These are phyloP conservation scores for Eucalyptus tenuipes DNA, from an alignment of 345 rosid species.

Conservation along the genomic window DNA sequence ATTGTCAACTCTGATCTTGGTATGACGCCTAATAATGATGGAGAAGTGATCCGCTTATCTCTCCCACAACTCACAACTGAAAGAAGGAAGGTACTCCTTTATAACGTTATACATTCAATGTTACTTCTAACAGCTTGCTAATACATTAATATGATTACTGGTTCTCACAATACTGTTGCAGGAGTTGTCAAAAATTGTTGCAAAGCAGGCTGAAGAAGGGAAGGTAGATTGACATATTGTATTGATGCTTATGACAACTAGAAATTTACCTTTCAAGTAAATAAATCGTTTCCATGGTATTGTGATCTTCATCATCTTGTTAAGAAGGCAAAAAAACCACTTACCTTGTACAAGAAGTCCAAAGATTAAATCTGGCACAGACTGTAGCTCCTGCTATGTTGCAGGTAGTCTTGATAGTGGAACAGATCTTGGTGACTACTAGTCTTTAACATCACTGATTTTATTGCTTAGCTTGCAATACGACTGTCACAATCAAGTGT, in stretches of 20 bases:
- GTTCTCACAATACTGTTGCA: slow-evolving; percentile 10
- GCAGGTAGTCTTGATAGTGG: not conserved
- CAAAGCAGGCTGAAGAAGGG: slow-evolving; percentile 88
- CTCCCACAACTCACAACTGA: slow-evolving; percentile 84
- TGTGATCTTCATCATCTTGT: not conserved
- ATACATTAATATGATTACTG: not conserved
- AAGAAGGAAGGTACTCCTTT: slow-evolving; percentile 68
- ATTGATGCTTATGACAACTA: not conserved
- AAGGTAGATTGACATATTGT: slow-evolving; percentile 32
- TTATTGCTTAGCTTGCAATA: not conserved
- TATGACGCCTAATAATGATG: slow-evolving; percentile 86
- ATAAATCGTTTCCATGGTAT: not conserved
- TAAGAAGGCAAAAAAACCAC: not conserved
- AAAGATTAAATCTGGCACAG: not conserved
- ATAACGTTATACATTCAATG: not conserved
- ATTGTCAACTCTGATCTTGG: slow-evolving; percentile 82
- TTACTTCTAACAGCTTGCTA: not conserved
- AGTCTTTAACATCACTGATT: not conserved
- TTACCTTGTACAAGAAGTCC: not conserved
- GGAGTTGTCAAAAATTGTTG: slow-evolving; percentile 82
- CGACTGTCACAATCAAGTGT: not conserved
- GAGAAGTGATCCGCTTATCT: slow-evolving; percentile 76
- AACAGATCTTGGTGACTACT: not conserved
- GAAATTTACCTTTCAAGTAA: not conserved
- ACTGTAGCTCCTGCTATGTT: not conserved